Percentiles rank a stretch among this genome's conserved stretches.
phyloP scores from a whole-genome alignment of 495 filamentous ascomycete species.

The Hyphodiscus hymeniophilus region DNA sequence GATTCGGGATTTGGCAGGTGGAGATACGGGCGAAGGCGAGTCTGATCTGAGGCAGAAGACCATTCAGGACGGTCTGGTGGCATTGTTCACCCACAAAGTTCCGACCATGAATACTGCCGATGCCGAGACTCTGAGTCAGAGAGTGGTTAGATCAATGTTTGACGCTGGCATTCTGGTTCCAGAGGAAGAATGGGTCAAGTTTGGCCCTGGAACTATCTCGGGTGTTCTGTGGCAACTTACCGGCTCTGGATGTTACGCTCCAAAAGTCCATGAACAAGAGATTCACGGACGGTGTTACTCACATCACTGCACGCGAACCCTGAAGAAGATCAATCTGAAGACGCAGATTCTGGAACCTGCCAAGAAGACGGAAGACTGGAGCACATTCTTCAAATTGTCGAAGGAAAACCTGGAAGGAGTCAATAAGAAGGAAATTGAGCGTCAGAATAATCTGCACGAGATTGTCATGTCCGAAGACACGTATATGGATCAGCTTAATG shows the following conservation, averaged over 20 bases:
- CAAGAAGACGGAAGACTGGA: conserved; percentile 75
- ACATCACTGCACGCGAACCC: conserved; percentile 83
- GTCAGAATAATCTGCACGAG: conserved; percentile 93
- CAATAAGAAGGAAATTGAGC: conserved; percentile 79
- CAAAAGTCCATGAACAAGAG: conserved; percentile 68
- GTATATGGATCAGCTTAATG: conserved; percentile 80
- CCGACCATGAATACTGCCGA: conserved; percentile 98
- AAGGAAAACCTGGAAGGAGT: conserved; percentile 62
- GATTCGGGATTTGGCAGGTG: conserved; percentile 83
- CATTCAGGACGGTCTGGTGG: conserved; percentile 78
- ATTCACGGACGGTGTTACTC: conserved; percentile 80
- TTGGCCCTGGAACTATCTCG: conserved; percentile 63
- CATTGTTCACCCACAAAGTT: conserved; percentile 89
- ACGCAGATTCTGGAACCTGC: conserved; percentile 59
- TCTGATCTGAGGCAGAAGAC: conserved; percentile 73
- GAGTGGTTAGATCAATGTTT: conserved; percentile 76
- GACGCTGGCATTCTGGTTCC: conserved; percentile 67
- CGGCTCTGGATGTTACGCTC: conserved; percentile 84
- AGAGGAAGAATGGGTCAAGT: conserved; percentile 98
- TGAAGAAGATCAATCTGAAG: conserved; percentile 87
- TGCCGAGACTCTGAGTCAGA: conserved; percentile 77
- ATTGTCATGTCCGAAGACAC: conserved; percentile 89
- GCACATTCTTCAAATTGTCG: conserved; percentile 78
- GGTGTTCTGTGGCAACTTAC: conserved; percentile 93
- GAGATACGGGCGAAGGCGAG: conserved; percentile 50